phyloP scores from a whole-genome alignment of 306 rosid species.

The Glycine soja region DNA sequence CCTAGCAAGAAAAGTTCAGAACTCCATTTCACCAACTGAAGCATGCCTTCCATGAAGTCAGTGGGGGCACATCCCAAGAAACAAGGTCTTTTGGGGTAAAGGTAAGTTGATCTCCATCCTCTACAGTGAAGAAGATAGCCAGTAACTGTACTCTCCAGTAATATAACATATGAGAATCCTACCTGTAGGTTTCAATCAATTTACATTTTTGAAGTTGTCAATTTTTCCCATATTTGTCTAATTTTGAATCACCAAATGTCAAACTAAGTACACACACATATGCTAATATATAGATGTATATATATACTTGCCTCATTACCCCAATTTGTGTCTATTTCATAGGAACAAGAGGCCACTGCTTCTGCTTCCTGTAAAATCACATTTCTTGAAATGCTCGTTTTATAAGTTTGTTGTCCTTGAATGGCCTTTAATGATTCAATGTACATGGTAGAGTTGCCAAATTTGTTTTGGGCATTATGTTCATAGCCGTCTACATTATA shows the following conservation, averaged over 20 bases:
- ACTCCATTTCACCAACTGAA: constrained; percentile 46
- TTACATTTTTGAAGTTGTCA: background rate
- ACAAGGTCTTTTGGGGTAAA: constrained; percentile 53
- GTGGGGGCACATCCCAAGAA: constrained; percentile 54
- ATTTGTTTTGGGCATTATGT: constrained; percentile 38
- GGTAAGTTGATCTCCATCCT: constrained; percentile 57
- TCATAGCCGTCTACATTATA: constrained; percentile 43
- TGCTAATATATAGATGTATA: too few species aligned
- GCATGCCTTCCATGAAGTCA: constrained; percentile 53
- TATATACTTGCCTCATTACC: constrained; percentile 51
- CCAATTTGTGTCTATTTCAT: constrained; percentile 55
- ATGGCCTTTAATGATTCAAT: constrained; percentile 47
- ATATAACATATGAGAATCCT: constrained; percentile 53
- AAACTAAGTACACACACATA: too few species aligned
- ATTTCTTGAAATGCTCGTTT: constrained; percentile 10
- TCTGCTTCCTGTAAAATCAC: constrained; percentile 46
- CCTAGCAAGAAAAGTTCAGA: constrained; percentile 46
- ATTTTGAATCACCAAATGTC: too few species aligned
- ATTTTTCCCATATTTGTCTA: background rate
- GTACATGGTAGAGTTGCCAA: constrained; percentile 48
- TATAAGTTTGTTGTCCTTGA: constrained; percentile 21
- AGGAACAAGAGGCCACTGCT: constrained; percentile 49
- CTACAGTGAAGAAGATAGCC: constrained; percentile 51
- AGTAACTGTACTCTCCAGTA: constrained; percentile 51
- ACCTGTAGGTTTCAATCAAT: constrained; percentile 23